These are phyloP conservation scores for Alternaria ventricosa DNA, from an alignment of 2,329 filamentous ascomycete species.

Conservation along the genomic window DNA sequence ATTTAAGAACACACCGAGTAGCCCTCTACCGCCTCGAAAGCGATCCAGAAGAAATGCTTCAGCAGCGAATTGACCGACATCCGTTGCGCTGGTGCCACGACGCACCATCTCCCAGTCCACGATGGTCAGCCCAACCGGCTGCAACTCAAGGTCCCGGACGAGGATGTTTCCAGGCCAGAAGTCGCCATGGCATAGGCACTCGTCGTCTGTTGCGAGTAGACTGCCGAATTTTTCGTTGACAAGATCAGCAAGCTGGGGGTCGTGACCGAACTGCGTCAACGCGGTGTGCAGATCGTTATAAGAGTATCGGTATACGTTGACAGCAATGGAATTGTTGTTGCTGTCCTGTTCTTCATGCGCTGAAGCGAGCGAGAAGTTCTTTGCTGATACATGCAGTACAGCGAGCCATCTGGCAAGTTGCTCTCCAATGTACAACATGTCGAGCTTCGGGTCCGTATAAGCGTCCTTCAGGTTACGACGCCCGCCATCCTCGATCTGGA, in stretches of 20 bases:
- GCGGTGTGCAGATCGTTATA: constrained; percentile 37
- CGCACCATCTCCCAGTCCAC: constrained; percentile 49
- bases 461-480: constrained; percentile 39
- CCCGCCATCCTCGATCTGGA: constrained; percentile 43
- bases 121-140: constrained; percentile 30
- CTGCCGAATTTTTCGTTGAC: constrained; percentile 40
- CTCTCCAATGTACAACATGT: constrained; percentile 29
- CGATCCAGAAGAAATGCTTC: constrained; percentile 48
- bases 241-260: constrained; percentile 28
- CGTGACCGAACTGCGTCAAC: constrained; percentile 29
- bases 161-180: constrained; percentile 51
- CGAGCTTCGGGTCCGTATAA: constrained; percentile 28
- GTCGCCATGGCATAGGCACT: constrained; percentile 48
- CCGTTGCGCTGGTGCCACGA: constrained; percentile 44
- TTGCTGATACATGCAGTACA: constrained; percentile 34
- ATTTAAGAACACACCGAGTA: constrained; percentile 36
- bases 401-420: constrained; percentile 44
- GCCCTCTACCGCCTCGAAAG: constrained; percentile 37
- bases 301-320: constrained; percentile 36
- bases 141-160: constrained; percentile 11
- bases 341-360: neutral
- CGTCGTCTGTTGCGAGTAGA: constrained; percentile 35
- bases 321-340: constrained; percentile 38
- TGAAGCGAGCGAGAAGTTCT: constrained; percentile 19
- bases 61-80: constrained; percentile 48